phyloP scores from a whole-genome alignment of 1,139 yeast genomes.

The Wickerhamomyces sp. region DNA sequence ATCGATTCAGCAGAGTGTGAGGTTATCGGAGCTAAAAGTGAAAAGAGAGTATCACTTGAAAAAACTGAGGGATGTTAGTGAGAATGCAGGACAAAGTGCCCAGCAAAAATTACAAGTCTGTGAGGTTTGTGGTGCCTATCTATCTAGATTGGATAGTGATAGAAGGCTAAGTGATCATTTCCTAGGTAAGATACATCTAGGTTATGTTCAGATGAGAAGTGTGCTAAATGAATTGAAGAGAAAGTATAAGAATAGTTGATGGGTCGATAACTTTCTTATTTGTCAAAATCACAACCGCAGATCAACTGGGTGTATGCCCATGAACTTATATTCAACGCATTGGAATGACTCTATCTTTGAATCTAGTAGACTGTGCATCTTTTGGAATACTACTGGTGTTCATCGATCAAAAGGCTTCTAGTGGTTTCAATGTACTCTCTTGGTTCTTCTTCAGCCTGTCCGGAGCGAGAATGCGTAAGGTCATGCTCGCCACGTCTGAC shows the following conservation, averaged over 20 bases:
- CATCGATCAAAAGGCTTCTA: too few species aligned
- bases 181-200: constrained; percentile 81
- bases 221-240: constrained; percentile 47
- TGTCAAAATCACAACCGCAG: too few species aligned
- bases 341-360: too few species aligned
- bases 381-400: too few species aligned
- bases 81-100: constrained; percentile 77
- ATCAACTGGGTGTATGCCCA: too few species aligned
- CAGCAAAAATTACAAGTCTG: constrained; percentile 92
- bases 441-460: too few species aligned
- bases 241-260: constrained; percentile 25
- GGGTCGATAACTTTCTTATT: too few species aligned
- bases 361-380: too few species aligned
- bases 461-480: too few species aligned
- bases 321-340: too few species aligned
- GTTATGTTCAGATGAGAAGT: constrained; percentile 70
- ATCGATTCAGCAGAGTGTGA: constrained; percentile 41
- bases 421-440: too few species aligned
- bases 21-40: constrained; percentile 38
- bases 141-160: constrained; percentile 84
- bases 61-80: constrained; percentile 56
- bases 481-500: too few species aligned
- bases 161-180: constrained; percentile 89
- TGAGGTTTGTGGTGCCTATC: constrained; percentile 85
- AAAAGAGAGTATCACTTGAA: constrained; percentile 47